Percentiles rank a stretch among this genome's conserved stretches.
phyloP scores from a whole-genome alignment of 2,329 filamentous ascomycete genomes.

The Rachicladosporium sp. region DNA sequence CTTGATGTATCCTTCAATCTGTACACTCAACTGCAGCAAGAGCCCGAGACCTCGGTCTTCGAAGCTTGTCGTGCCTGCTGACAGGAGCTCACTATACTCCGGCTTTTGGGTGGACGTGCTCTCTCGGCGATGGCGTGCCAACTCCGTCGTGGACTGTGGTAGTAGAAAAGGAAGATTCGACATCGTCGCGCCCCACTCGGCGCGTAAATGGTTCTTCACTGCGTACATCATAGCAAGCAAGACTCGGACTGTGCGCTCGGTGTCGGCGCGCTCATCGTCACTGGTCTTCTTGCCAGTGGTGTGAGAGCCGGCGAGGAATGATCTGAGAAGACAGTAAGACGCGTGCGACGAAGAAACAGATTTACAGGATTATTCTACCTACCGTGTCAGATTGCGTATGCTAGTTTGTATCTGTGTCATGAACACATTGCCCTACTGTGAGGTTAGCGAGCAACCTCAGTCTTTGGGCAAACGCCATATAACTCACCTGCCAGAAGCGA shows the following conservation, averaged over 20 bases:
- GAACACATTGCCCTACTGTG: slow-evolving; percentile 23
- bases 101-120: slow-evolving; percentile 20
- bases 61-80: slow-evolving; percentile 24
- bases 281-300: slow-evolving; percentile 17
- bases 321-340: slow-evolving; percentile 8
- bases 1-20: slow-evolving; percentile 49
- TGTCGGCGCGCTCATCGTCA: slow-evolving; percentile 39
- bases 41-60: slow-evolving; percentile 49
- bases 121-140: slow-evolving; percentile 15
- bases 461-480: slow-evolving; percentile 32
- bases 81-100: slow-evolving; percentile 24
- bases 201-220: slow-evolving; percentile 51
- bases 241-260: slow-evolving; percentile 47
- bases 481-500: slow-evolving; percentile 42
- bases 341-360: too few species aligned
- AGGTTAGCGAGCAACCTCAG: slow-evolving; percentile 17
- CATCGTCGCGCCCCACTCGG: slow-evolving; percentile 44
- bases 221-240: slow-evolving; percentile 51
- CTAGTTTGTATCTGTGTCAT: slow-evolving; percentile 46
- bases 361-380: too few species aligned
- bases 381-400: slow-evolving; percentile 46
- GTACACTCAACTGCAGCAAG: slow-evolving; percentile 48
- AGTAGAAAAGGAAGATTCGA: slow-evolving; percentile 15
- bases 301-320: slow-evolving; percentile 39
- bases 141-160: slow-evolving; percentile 8